Evolutionary conservation across 495 filamentous ascomycete species (phyloP), one percentile per base, ranked within the genome.

Genomic region (Penicillium longicatenatum): DNA sequence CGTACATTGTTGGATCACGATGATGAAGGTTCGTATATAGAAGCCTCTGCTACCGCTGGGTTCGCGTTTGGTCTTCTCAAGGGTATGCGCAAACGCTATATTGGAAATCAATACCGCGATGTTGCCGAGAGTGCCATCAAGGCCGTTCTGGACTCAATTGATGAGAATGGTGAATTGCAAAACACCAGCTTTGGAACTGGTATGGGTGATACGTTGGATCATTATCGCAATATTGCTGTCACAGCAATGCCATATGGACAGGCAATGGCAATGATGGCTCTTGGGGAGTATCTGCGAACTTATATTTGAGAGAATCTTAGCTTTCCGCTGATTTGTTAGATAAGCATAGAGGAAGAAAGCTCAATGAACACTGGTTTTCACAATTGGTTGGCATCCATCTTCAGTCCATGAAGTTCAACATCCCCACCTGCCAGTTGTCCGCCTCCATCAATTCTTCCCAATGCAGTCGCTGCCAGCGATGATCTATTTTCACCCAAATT

Each of bases 201-300:
- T 0, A 89, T 91, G 84, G 87, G 87, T 1, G 71, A 81, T 57
- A 79, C 69, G 16, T 69, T 89, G 54, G 78, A 89, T 52, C 85
- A 87, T 63, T 91, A 91, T 59, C 84, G 84, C 66, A 73, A 83
- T 46, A 89, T 90, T 59, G 80, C 81, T 1, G 59, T 82, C 5
- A 91, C 88, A 0, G 82, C 83, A 41, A 91, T 91, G 87, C 88
- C 87, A 19, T 90, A 89, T 65, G 88, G 88, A 1, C 88, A 90
- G 66, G 86, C 87, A 0, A 90, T 91, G 87, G 86, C 85, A 2
- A 87, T 89, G 33, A 86, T 89, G 81, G 84, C 84, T 1, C 64
- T 90, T 54, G 85, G 80, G 6, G 87, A 90, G 67, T 84, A 85
- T 57, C 62, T 88, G 59, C 71, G 85, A 53, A 79, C 79, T 22